These are phyloP conservation scores for Scutellaria galericulata DNA, from an alignment of 257 asterid genomes.

Conservation along the genomic window DNA sequence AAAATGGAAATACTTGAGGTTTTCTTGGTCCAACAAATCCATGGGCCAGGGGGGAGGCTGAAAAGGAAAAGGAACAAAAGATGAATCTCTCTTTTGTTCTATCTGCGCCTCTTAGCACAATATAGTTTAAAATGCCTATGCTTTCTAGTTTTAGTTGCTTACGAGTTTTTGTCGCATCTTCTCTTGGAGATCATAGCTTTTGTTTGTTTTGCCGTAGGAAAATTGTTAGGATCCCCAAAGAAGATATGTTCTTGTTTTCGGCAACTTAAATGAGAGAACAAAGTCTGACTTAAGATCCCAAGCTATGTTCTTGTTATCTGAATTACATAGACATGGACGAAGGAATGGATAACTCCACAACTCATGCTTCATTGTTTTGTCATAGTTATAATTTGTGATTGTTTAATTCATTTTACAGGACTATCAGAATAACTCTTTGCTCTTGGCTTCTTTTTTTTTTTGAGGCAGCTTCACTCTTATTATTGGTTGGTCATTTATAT, in stretches of 20 bases:
- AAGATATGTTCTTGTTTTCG: neutral
- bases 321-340: neutral
- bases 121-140: neutral
- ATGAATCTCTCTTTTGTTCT: constrained; percentile 9
- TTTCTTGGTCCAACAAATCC: constrained; percentile 11
- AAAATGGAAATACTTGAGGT: neutral
- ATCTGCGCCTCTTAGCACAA: neutral
- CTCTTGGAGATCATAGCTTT: constrained; percentile 3
- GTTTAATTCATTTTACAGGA: neutral
- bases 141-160: neutral
- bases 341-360: constrained; percentile 1
- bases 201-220: neutral
- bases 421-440: neutral
- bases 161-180: constrained; percentile 5
- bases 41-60: neutral
- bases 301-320: neutral
- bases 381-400: neutral
- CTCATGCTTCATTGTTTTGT: neutral
- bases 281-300: neutral
- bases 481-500: constrained; percentile 1
- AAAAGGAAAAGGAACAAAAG: neutral
- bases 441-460: neutral
- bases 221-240: neutral
- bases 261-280: neutral
- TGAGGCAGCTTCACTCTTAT: neutral